A percentile compares a stretch with the other conserved stretches of the same genome.
Evolutionary conservation across 768 basidiomycete genomes (phyloP).

Genomic region (Leucocoprinus leucothites): DNA sequence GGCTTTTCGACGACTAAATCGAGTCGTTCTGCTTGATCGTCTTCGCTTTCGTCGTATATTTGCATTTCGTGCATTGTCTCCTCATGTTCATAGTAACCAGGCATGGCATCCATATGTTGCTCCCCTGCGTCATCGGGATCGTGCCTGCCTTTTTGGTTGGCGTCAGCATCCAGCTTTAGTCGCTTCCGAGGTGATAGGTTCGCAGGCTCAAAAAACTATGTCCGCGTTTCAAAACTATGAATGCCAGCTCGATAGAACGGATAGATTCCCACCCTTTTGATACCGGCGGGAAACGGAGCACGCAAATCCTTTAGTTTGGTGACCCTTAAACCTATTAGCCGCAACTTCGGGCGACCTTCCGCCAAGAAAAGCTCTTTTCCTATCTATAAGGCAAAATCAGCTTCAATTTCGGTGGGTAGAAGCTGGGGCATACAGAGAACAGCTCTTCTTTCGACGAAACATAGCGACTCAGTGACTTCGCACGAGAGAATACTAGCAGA

Average conservation of each 20-base stretch:
- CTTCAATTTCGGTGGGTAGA: not conserved
- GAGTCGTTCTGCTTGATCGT: conserved; percentile 17
- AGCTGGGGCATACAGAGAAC: conserved; percentile 51
- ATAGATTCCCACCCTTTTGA: conserved; percentile 59
- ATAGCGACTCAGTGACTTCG: conserved; percentile 75
- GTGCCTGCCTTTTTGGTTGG: conserved; percentile 17
- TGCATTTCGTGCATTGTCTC: conserved; percentile 30
- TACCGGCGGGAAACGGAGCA: conserved; percentile 47
- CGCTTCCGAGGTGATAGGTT: conserved; percentile 14
- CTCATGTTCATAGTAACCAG: conserved; percentile 51
- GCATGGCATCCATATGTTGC: conserved; percentile 38
- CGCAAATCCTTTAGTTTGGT: conserved; percentile 87
- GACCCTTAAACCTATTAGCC: conserved; percentile 85
- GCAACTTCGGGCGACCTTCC: conserved; percentile 75
- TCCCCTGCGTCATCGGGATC: conserved; percentile 22
- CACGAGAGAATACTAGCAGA: conserved; percentile 68
- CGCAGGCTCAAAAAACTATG: conserved; percentile 56
- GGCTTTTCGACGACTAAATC: not conserved
- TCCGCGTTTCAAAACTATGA: not conserved
- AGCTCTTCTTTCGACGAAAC: conserved; percentile 79
- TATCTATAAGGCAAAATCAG: conserved; percentile 40
- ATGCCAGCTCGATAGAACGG: not conserved
- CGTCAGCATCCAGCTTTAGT: conserved; percentile 25
- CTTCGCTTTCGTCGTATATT: conserved; percentile 16
- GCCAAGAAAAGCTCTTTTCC: conserved; percentile 80